Evolutionary conservation across 2,329 filamentous ascomycete genomes (phyloP).

Genomic region (Chaetomiaceae sp.): DNA sequence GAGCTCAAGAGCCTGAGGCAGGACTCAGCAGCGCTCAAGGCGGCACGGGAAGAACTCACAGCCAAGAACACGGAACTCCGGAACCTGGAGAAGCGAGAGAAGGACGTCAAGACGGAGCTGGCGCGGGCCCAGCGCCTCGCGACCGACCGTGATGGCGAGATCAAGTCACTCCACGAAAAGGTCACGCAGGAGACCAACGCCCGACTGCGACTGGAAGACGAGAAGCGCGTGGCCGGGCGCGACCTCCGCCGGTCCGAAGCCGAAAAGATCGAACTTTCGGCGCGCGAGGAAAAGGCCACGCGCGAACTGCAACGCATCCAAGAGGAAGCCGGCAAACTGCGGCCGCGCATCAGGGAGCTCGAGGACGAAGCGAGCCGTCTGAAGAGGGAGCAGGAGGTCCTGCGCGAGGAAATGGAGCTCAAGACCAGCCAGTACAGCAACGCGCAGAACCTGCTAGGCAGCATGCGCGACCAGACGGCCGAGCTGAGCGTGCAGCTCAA

Average conservation of each 20-base stretch:
- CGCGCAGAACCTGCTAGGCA: slow-evolving; percentile 78
- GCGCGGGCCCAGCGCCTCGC: slow-evolving; percentile 63
- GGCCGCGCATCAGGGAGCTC: slow-evolving; percentile 57
- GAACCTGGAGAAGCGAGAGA: slow-evolving; percentile 75
- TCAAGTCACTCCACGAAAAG: slow-evolving; percentile 73
- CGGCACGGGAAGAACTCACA: slow-evolving; percentile 68
- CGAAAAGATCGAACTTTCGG: slow-evolving; percentile 72
- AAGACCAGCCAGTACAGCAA: slow-evolving; percentile 82
- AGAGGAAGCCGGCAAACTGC: slow-evolving; percentile 66
- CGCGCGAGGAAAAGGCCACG: slow-evolving; percentile 64
- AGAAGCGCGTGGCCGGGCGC: slow-evolving; percentile 65
- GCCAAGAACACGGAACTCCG: slow-evolving; percentile 57
- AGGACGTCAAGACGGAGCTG: slow-evolving; percentile 73
- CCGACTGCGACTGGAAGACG: slow-evolving; percentile 72
- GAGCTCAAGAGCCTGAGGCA: slow-evolving; percentile 75
- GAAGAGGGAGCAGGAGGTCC: slow-evolving; percentile 58
- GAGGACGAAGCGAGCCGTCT: slow-evolving; percentile 70
- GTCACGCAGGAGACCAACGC: slow-evolving; percentile 68
- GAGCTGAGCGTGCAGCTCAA: slow-evolving; percentile 90
- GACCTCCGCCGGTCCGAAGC: slow-evolving; percentile 73
- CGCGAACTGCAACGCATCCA: slow-evolving; percentile 67
- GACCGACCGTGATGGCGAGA: slow-evolving; percentile 70
- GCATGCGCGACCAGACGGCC: slow-evolving; percentile 86
- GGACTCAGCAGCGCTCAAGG: slow-evolving; percentile 71
- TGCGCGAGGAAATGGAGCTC: slow-evolving; percentile 76